Conservation (phyloP, 1,284 basidiomycete genomes). For the Heterobasidion annosum region DNA sequence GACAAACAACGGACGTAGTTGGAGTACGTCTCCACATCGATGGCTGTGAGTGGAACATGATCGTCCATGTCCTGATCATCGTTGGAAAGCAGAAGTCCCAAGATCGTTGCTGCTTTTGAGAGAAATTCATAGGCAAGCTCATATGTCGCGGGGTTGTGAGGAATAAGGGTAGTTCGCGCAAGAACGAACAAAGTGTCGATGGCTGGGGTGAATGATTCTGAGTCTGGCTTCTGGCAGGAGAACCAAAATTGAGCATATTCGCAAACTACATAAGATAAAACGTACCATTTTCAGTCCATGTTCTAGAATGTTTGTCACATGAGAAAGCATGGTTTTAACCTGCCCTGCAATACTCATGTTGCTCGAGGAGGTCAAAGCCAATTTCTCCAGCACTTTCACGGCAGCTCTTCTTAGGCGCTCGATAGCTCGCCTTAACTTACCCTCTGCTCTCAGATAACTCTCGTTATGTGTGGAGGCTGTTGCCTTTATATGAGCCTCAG, state of each 20-base stretch:
- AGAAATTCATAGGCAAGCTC: constrained; percentile 38
- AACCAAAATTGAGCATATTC: not conserved
- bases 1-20: constrained; percentile 60
- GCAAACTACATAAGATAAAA: not conserved
- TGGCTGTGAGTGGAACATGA: not conserved
- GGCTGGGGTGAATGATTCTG: constrained; percentile 35
- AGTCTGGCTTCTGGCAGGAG: constrained; percentile 18
- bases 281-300: constrained; percentile 18
- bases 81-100: constrained; percentile 16
- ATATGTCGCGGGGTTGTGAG: constrained; percentile 43
- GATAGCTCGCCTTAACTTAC: constrained; percentile 48
- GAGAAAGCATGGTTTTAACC: constrained; percentile 17
- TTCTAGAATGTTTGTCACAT: constrained; percentile 22
- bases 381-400: constrained; percentile 26
- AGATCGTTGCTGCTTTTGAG: constrained; percentile 27
- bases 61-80: not conserved
- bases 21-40: constrained; percentile 16
- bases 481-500: not conserved
- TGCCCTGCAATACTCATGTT: constrained; percentile 4
- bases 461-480: constrained; percentile 16
- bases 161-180: constrained; percentile 36
- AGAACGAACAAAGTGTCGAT: constrained; percentile 57
- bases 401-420: constrained; percentile 47
- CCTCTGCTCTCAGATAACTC: constrained; percentile 26
- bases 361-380: not conserved